Percentiles rank a stretch among this genome's conserved stretches.
These are phyloP conservation scores for Epichloe gansuensis DNA, from an alignment of 2,329 filamentous ascomycete genomes.

Conservation along the genomic window DNA sequence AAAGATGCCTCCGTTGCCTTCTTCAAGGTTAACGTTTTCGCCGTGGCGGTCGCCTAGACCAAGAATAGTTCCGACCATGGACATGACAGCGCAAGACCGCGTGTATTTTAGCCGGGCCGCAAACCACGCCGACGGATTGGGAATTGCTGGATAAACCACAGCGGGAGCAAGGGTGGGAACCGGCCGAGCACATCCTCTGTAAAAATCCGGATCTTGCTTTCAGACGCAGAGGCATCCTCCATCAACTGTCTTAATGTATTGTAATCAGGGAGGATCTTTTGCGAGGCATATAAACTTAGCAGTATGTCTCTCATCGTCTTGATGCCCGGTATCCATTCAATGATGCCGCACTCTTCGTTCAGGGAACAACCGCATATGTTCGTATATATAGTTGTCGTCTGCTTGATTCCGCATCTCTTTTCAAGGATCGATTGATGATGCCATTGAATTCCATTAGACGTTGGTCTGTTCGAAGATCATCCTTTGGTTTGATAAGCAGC, in stretches of 20 bases:
- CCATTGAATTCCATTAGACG: slow-evolving; percentile 98
- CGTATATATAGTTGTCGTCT: slow-evolving; percentile 88
- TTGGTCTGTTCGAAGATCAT: slow-evolving; percentile 94
- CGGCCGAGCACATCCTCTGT: slow-evolving; percentile 49
- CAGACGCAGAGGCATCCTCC: slow-evolving; percentile 48
- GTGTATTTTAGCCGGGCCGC: slow-evolving; percentile 79
- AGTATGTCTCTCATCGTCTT: slow-evolving; percentile 90
- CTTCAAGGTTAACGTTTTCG: slow-evolving; percentile 91
- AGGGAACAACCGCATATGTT: slow-evolving; percentile 91
- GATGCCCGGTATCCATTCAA: slow-evolving; percentile 96
- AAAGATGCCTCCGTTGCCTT: slow-evolving; percentile 84
- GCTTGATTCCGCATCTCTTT: slow-evolving; percentile 81
- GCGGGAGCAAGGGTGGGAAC: slow-evolving; percentile 74
- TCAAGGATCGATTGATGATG: slow-evolving; percentile 92
- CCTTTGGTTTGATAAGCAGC: slow-evolving; percentile 92
- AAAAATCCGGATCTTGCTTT: slow-evolving; percentile 58
- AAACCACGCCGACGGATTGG: slow-evolving; percentile 88
- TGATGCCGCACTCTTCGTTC: slow-evolving; percentile 94
- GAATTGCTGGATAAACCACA: slow-evolving; percentile 95
- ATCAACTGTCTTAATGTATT: slow-evolving; percentile 47
- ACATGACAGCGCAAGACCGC: slow-evolving; percentile 93
- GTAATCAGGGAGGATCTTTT: slow-evolving; percentile 61
- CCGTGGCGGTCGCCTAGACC: slow-evolving; percentile 91
- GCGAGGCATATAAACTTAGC: slow-evolving; percentile 62
- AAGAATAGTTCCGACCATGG: slow-evolving; percentile 94